Evolutionary conservation across 169 alveolate genomes (phyloP).

Genomic region (Hepatocystis sp.): DNA sequence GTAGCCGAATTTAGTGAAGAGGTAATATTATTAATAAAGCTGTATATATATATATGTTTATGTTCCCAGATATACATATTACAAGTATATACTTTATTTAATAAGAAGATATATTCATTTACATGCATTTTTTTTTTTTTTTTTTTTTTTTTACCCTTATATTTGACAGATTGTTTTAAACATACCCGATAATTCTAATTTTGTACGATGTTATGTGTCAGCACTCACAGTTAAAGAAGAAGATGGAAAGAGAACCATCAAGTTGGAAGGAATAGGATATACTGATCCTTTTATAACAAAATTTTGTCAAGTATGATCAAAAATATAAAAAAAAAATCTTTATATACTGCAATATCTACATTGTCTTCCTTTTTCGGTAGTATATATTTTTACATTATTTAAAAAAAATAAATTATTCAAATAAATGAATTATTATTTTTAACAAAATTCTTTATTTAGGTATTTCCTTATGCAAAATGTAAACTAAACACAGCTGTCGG

Average conservation of each 20-base stretch:
- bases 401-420: background rate
- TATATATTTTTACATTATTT: conserved; percentile 4
- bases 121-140: background rate
- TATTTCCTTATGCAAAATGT: conserved; percentile 30
- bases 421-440: background rate
- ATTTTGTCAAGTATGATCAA: conserved; percentile 26
- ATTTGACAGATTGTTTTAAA: conserved; percentile 30
- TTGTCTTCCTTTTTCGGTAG: background rate
- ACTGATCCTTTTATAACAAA: conserved; percentile 36
- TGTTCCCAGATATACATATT: too few relatives aligned
- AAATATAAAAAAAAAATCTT: background rate
- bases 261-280: conserved; percentile 72
- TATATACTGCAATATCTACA: background rate
- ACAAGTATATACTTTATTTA: too few relatives aligned
- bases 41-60: background rate
- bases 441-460: too few relatives aligned
- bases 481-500: conserved; percentile 55
- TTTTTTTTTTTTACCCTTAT: background rate
- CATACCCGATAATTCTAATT: conserved; percentile 25
- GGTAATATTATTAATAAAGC: conserved; percentile 5
- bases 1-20: conserved; percentile 25
- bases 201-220: conserved; percentile 52
- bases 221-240: conserved; percentile 19
- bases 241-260: conserved; percentile 51
- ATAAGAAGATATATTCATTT: too few relatives aligned